Evolutionary conservation across 495 filamentous ascomycete species (phyloP), one percentile per base, ranked within the genome.

Genomic region (Talaromyces borbonicus): DNA sequence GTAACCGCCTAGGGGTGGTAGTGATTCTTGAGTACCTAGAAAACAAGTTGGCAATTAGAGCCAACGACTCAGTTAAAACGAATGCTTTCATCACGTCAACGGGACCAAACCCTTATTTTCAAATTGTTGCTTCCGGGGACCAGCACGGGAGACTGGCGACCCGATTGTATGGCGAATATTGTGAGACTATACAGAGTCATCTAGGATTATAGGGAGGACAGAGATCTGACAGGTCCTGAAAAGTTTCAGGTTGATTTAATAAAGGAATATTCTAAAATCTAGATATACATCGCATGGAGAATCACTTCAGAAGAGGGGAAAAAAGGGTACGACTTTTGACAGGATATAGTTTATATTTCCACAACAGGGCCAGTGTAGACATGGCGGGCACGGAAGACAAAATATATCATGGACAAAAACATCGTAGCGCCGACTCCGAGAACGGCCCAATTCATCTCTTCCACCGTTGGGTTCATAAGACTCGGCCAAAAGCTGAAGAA

Each of bases 371-470:
- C 59, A 9, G 51, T 49, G 39, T 64, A 64, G 11, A 57, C 36
- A 12, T 52, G 38, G 1, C 54, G 35, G 7, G 54, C 64, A 18
- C 55, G 48, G 5, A 61, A 14, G 11, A 62, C 7, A 44, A 68
- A 72, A 32, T 65, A 65, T 3, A 57, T 42, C 11, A 59, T 45
- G 0, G 61, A 57, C 1, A 67, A 47, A 1, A 65, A n/a, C 30
- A 68, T 55, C 12, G 60, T 60, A 2, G 49, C 57, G 1, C 51
- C 55, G 23, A 60, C 69, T 5, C 67, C 66, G 19, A 72, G 52
- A 16, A 70, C 55, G 35, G 59, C 69, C 53, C 61, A 74, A 51
- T 77, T 75, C 67, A 74, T 71, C 1, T 52, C 57, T n/a, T 56
- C 56, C 1, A 62, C 51, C 11, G 59, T 64, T 0, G 62, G 56